Percentiles rank a stretch among this genome's conserved stretches.
Conservation (phyloP, 768 basidiomycete genomes). For the Lyophyllum semitale region DNA sequence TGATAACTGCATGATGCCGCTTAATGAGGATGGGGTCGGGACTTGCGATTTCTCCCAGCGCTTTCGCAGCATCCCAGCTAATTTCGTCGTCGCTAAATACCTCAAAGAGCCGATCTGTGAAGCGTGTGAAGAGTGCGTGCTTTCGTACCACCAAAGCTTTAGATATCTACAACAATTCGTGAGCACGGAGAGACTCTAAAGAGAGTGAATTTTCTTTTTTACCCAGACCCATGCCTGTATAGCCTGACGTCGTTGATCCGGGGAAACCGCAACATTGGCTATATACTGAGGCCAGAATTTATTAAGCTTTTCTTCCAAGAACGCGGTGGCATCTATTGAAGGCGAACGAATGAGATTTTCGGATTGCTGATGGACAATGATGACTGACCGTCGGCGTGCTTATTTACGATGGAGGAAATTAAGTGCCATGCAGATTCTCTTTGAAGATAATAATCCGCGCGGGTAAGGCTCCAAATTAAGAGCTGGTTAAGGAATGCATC, state of each 20-base stretch:
- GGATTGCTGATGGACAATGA: neutral
- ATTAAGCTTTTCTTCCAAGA: slow-evolving; percentile 43
- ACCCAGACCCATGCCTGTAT: slow-evolving; percentile 76
- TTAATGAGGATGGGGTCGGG: slow-evolving; percentile 72
- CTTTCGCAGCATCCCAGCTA: slow-evolving; percentile 73
- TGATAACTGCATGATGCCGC: slow-evolving; percentile 73
- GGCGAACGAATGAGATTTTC: neutral
- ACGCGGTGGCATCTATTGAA: slow-evolving; percentile 45
- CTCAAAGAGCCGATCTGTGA: slow-evolving; percentile 66
- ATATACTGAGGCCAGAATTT: slow-evolving; percentile 54
- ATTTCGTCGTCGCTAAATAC: slow-evolving; percentile 68
- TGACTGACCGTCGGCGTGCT: slow-evolving; percentile 64
- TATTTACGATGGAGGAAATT: slow-evolving; percentile 76
- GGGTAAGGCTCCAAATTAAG: slow-evolving; percentile 59
- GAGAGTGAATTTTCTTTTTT: slow-evolving; percentile 15
- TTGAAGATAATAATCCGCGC: slow-evolving; percentile 51
- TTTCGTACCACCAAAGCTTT: slow-evolving; percentile 80
- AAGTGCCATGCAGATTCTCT: slow-evolving; percentile 56
- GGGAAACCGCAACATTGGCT: slow-evolving; percentile 26
- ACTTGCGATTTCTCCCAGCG: slow-evolving; percentile 66
- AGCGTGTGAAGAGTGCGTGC: slow-evolving; percentile 55
- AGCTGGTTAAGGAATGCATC: slow-evolving; percentile 53
- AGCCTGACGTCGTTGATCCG: slow-evolving; percentile 47
- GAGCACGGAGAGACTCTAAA: neutral
- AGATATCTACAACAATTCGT: slow-evolving; percentile 51